Base-by-base conservation (phyloP, 2,329 filamentous ascomycete species). In the Talaromyces sp. region DNA sequence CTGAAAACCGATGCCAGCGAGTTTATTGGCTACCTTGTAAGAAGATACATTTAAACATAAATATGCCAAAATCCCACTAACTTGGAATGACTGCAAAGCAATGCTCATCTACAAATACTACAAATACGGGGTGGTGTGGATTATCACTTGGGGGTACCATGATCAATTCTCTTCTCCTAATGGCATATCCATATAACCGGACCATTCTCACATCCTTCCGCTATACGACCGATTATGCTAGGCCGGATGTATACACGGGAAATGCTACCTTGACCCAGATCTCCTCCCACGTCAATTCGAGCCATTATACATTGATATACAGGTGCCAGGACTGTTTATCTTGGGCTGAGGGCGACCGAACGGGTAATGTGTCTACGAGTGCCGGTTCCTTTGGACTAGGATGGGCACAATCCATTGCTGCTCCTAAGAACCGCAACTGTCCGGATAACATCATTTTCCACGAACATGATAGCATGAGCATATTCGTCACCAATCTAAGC, bases 291-390 rank as follows among this genome's bases (percentile, higher is more conserved):
- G 77, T 88, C 60, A 87, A 82, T 66, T 77, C 78, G 17, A 84
- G 82, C 27, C 76, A 82, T 64, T 90, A 84, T 70, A 82, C 82
- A 52, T 69, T 89, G 54, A 80, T 88, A n/a, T 90, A 88, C 75
- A 81, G 84, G 53, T 90, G 87, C 72, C 72, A 86, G 64, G 78
- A 80, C 64, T 86, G 84, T 69, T 75, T 84, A 24, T 67, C 76
- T 1, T 86, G 83, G 81, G 73, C 82, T 64, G 77, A 84, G 46
- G 75, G 79, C 27, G 80, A 80, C 3, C 73, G 75, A 38, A 74
- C 71, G 1, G 77, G 77, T 0, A 75, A 73, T 3, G 75, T 77
- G 2, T 75, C 76, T 4, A 85, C 83, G 13, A 80, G 73, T 52
- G 66, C 64, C 2, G 79, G 79, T 1, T 65, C 68, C 19, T 69